Evolutionary conservation across 2,329 filamentous ascomycete genomes (phyloP), one percentile per base, ranked within the genome.

Genomic region (Colletotrichum euphorbiae): DNA sequence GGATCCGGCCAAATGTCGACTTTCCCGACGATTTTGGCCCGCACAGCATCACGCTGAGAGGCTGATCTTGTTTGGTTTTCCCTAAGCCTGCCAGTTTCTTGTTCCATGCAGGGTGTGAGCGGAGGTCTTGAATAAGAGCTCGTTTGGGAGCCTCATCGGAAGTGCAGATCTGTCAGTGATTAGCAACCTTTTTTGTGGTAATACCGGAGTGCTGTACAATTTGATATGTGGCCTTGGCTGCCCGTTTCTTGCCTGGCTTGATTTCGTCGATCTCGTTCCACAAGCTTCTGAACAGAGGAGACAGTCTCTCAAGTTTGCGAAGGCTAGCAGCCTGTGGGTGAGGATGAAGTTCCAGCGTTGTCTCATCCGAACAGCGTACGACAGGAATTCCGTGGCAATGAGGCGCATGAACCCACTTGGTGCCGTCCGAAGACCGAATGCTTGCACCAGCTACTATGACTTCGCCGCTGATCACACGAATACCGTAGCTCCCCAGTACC

Each of bases 1-100:
- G 80, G 4, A 93, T 77, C 54, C 86, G 87, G 12, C 87, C 86
- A 75, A 94, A 92, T 0, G 91, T 93, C 1, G 92, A 94, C 74
- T 94, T 94, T 2, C 92, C 92, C 3, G 91, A 88, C 0, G 87
- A 89, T 71, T 93, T 92, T 0, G 90, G 87, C 0, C 92, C 92
- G 56, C 90, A 90, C 3, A 93, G 80, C 69, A 94, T 81, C 6
- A 88, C 81, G 2, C 81, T 80, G 2, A 77, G 77, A 51, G 77
- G 75, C 6, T 73, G 76, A 13, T 74, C 75, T 43, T 76, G 78
- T 55, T 77, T 80, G 11, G 72, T 73, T 40, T 73, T 79, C 50
- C 78, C 77, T 11, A 87, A 73, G 28, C 82, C 81, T 21, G 83
- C 85, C n/a, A 87, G 79, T 60, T 85, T 83, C 73, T 84, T 85